Base-by-base conservation (phyloP, 2,329 filamentous ascomycete species). In the Sclerotinia borealis region DNA sequence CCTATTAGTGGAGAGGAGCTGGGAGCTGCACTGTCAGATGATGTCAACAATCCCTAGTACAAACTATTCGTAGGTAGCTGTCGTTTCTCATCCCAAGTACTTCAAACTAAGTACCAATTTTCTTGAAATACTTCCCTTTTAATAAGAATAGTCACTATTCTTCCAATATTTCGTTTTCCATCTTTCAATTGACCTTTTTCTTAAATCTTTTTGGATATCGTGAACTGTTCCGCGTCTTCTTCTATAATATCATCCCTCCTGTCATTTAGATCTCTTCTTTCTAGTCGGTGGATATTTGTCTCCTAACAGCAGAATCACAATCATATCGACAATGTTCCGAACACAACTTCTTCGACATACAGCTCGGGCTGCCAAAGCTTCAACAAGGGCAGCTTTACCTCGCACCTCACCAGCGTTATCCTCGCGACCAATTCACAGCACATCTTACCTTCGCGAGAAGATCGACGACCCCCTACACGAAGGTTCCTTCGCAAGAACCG, bases 401-500 rank as follows among this genome's bases (percentile, higher is more conserved):
- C 67, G 67, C 29, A 60, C 63, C 59, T 37, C 58, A 37, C 65
- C 68, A 25, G 47, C 66, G 31, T 11, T 67, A 49, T 36, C 55
- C 43, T 52, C 64, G n/a, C 62, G 70, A 43, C 59, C 65, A 17
- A 67, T 73, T 43, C 68, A 71, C 59, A 65, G n/a, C 49, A 71
- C 63, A 48, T 22, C 64, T 3, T 36, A 56, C 19, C 64, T 70
- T 19, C 63, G 67, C 22, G 67, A 72, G 37, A 69, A 72, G 51
- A 69, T 71, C 41, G 63, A 65, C n/a, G 63, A 68, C 19, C 64
- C 67, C 22, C 67, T 62, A 27, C 68, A 68, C 43, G 72, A 73
- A 59, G 72, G 71, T 31, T 67, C 70, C 8, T 90, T 88, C 74
- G 90, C 92, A 19, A 88, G 91, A 72, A 96, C 91, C 11, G 90